Percentiles rank a stretch among this genome's conserved stretches.
Conservation (phyloP, 2,329 filamentous ascomycete species). For the Elsinoe perseae region DNA sequence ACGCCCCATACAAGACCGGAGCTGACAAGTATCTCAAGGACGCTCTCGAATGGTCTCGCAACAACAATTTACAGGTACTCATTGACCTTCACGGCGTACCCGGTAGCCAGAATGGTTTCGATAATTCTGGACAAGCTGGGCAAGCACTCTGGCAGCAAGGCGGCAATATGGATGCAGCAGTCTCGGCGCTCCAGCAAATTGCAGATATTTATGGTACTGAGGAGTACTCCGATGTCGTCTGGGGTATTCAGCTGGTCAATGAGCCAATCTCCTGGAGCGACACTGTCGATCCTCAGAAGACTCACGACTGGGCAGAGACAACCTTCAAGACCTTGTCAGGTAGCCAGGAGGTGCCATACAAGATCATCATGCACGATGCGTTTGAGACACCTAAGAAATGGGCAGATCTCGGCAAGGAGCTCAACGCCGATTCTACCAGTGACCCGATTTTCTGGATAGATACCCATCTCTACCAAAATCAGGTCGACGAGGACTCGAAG, state of each 20-base stretch:
- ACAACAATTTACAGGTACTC: slow-evolving; percentile 39
- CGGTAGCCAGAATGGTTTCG: slow-evolving; percentile 47
- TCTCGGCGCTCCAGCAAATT: slow-evolving; percentile 34
- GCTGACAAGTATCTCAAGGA: slow-evolving; percentile 41
- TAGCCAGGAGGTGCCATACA: slow-evolving; percentile 29
- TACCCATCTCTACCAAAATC: slow-evolving; percentile 40
- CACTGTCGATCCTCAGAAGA: slow-evolving; percentile 30
- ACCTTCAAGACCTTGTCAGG: slow-evolving; percentile 30
- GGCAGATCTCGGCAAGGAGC: slow-evolving; percentile 23
- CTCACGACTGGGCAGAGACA: slow-evolving; percentile 30
- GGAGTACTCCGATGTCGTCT: slow-evolving; percentile 36
- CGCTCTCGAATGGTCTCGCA: slow-evolving; percentile 19
- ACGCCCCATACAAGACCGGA: slow-evolving; percentile 40
- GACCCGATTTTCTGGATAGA: slow-evolving; percentile 36
- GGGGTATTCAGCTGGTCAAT: slow-evolving; percentile 39
- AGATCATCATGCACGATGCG: slow-evolving; percentile 36
- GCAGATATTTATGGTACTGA: slow-evolving; percentile 34
- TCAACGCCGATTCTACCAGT: slow-evolving; percentile 25
- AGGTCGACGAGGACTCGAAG: slow-evolving; percentile 30
- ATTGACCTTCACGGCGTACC: slow-evolving; percentile 69
- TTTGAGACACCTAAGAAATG: slow-evolving; percentile 30
- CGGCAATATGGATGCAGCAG: slow-evolving; percentile 29
- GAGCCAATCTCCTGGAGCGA: slow-evolving; percentile 34
- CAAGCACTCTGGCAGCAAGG: slow-evolving; percentile 18
- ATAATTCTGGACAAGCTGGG: slow-evolving; percentile 20